phyloP scores from a whole-genome alignment of 345 rosid species.

The Gossypium turneri region DNA sequence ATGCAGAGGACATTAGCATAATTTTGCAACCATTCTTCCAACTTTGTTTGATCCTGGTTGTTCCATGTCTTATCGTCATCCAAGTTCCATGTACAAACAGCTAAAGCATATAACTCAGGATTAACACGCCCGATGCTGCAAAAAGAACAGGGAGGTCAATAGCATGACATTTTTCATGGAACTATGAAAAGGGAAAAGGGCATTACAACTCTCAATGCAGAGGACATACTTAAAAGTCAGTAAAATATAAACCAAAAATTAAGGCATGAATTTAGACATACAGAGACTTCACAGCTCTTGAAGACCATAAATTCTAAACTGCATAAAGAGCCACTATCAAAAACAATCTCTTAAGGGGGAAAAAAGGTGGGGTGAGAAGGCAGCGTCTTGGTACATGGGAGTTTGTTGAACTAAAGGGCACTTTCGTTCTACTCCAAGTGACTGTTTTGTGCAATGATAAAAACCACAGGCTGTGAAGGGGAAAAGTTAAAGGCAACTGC shows the following conservation, averaged over 20 bases:
- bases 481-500: neutral
- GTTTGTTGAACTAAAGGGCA: neutral
- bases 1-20: conserved; percentile 69
- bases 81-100: conserved; percentile 51
- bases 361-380: neutral
- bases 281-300: neutral
- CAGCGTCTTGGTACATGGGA: neutral
- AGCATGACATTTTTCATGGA: neutral
- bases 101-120: conserved; percentile 87
- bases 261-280: neutral
- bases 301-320: neutral
- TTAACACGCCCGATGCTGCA: conserved; percentile 87
- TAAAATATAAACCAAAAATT: neutral
- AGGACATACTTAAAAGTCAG: neutral
- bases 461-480: neutral
- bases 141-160: conserved; percentile 14
- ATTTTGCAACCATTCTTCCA: conserved; percentile 53
- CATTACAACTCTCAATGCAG: neutral
- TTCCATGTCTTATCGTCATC: conserved; percentile 24
- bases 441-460: neutral
- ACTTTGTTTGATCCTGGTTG: conserved; percentile 24
- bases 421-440: neutral
- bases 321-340: neutral
- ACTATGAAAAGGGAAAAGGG: conserved; percentile 2
- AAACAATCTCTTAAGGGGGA: neutral